A percentile compares a stretch with the other conserved stretches of the same genome.
Conservation (phyloP, 345 rosid species). For the Melaleuca quinquenervia region DNA sequence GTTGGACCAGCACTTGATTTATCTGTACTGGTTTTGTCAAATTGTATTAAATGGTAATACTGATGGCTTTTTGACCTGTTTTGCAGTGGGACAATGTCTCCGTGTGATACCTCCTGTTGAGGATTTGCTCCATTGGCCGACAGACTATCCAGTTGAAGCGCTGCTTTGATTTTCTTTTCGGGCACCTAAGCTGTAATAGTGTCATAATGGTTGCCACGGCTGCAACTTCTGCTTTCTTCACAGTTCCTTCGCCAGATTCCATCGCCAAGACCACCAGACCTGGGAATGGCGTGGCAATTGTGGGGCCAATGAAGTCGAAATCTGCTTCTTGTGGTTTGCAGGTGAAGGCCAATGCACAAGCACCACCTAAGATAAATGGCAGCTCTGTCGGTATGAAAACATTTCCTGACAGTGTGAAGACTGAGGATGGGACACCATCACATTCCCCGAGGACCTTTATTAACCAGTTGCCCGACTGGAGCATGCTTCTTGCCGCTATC, state of each 20-base stretch:
- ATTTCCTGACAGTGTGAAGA: conserved; percentile 35
- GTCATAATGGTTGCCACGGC: conserved; percentile 58
- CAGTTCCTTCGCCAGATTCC: conserved; percentile 43
- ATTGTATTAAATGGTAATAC: neutral
- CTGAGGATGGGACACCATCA: conserved; percentile 28
- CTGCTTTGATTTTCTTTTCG: neutral
- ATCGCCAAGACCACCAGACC: conserved; percentile 35
- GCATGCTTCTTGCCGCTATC: conserved; percentile 98
- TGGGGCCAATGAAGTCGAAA: conserved; percentile 35
- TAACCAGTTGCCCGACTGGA: conserved; percentile 97
- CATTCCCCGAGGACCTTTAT: conserved; percentile 87
- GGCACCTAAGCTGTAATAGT: neutral
- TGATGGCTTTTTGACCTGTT: neutral
- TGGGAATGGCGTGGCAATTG: conserved; percentile 28
- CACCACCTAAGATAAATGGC: conserved; percentile 84
- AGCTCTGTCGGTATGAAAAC: conserved; percentile 36
- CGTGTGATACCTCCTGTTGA: neutral
- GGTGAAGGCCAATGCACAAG: conserved; percentile 83
- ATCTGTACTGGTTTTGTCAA: neutral
- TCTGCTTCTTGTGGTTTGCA: conserved; percentile 47
- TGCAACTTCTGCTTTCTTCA: conserved; percentile 67
- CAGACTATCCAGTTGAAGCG: neutral
- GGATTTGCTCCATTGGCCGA: neutral
- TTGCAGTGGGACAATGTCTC: neutral
- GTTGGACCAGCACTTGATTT: neutral